A percentile compares a stretch with the other conserved stretches of the same genome.
These are phyloP conservation scores for Trichoderma koningii DNA, from an alignment of 2,329 filamentous ascomycete species.

Conservation along the genomic window DNA sequence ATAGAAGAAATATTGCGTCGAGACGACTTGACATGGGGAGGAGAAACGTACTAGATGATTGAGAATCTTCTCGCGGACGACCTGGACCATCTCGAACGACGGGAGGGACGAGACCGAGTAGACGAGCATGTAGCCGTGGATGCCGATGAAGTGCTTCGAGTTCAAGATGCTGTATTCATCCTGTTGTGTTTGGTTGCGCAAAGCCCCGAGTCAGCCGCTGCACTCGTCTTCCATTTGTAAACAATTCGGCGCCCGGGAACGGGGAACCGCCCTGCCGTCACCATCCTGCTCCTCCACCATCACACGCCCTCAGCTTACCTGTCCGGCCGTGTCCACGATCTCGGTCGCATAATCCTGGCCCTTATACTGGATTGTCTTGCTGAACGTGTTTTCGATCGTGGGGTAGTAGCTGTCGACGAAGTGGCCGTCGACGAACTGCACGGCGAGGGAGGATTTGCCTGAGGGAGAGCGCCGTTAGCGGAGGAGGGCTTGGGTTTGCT, in stretches of 20 bases:
- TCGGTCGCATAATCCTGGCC: slow-evolving; percentile 92
- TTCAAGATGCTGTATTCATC: slow-evolving; percentile 99
- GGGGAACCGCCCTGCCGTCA: too few relatives aligned
- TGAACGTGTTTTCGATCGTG: slow-evolving; percentile 98
- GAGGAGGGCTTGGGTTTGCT: neutral
- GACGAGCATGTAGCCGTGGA: slow-evolving; percentile 97
- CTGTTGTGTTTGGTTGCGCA: slow-evolving; percentile 45
- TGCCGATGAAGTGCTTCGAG: slow-evolving; percentile 98
- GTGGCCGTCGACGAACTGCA: slow-evolving; percentile 95
- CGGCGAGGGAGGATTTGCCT: slow-evolving; percentile 98
- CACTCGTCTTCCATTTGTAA: too few relatives aligned
- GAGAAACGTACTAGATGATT: slow-evolving; percentile 76
- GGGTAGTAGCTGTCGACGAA: slow-evolving; percentile 99
- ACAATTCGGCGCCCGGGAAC: too few relatives aligned
- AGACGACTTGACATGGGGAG: neutral
- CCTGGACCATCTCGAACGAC: slow-evolving; percentile 95
- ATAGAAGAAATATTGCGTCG: too few relatives aligned
- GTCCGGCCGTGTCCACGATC: slow-evolving; percentile 96
- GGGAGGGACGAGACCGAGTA: slow-evolving; percentile 95
- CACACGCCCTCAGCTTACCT: slow-evolving; percentile 56
- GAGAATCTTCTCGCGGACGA: slow-evolving; percentile 95
- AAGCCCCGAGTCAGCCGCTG: too few relatives aligned
- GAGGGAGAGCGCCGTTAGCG: neutral
- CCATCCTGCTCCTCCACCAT: too few relatives aligned
- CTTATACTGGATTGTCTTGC: slow-evolving; percentile 90